These are phyloP conservation scores for Nidularia pulvinata DNA, from an alignment of 768 basidiomycete genomes.

Conservation along the genomic window DNA sequence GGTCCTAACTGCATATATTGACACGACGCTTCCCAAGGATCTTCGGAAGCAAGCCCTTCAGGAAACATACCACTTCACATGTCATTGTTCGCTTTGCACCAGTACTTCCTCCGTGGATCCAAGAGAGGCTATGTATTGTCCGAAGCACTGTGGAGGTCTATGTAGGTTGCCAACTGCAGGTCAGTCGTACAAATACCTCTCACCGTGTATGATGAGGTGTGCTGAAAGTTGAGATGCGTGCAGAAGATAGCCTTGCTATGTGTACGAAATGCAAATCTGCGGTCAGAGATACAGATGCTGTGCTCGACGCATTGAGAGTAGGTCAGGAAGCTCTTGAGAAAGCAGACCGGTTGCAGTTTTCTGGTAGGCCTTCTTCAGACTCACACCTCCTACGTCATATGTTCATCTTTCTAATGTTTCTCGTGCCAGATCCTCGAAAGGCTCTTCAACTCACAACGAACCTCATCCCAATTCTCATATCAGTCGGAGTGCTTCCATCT, in stretches of 20 bases:
- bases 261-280: slow-evolving; percentile 57
- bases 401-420: background rate
- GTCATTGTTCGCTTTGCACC: slow-evolving; percentile 63
- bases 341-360: slow-evolving; percentile 59
- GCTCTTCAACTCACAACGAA: slow-evolving; percentile 62
- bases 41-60: slow-evolving; percentile 57
- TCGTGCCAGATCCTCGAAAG: slow-evolving; percentile 49
- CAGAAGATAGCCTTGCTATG: slow-evolving; percentile 46
- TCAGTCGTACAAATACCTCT: slow-evolving; percentile 15
- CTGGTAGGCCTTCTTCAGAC: slow-evolving; percentile 34
- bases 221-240: background rate
- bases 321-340: slow-evolving; percentile 79
- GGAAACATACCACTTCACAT: slow-evolving; percentile 81
- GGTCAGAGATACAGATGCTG: slow-evolving; percentile 45
- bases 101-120: slow-evolving; percentile 43
- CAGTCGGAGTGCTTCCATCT: slow-evolving; percentile 59
- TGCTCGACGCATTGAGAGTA: slow-evolving; percentile 64
- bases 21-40: slow-evolving; percentile 67
- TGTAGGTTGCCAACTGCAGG: slow-evolving; percentile 66
- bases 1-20: slow-evolving; percentile 86
- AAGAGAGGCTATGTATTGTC: slow-evolving; percentile 69
- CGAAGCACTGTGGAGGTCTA: slow-evolving; percentile 63
- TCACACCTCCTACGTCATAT: background rate
- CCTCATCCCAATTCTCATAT: slow-evolving; percentile 62
- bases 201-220: background rate